Conservation (phyloP, 768 basidiomycete genomes). For the Coprinopsis marcescibilis region DNA sequence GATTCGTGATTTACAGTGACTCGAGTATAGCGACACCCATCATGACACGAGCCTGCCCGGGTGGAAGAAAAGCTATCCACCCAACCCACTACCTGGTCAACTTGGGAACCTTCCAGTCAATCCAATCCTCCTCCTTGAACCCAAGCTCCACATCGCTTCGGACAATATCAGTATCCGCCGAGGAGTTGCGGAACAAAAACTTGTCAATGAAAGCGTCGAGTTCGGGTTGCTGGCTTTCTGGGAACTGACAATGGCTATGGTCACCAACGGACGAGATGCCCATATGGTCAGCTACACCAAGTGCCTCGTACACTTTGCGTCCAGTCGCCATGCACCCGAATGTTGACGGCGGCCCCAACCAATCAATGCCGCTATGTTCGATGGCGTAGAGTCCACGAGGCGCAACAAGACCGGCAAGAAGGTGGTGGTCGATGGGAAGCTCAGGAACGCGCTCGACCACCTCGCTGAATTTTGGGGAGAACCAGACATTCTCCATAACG, state of each 20-base stretch:
- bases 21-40: no score
- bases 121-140: constrained; percentile 37
- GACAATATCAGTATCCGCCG: constrained; percentile 40
- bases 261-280: constrained; percentile 52
- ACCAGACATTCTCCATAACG: constrained; percentile 58
- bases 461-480: constrained; percentile 43
- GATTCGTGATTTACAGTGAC: no score
- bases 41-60: no score
- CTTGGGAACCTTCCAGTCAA: constrained; percentile 45
- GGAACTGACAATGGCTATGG: constrained; percentile 53
- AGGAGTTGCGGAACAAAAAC: constrained; percentile 43
- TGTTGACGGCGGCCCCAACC: constrained; percentile 46
- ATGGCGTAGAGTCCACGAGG: constrained; percentile 48
- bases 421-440: constrained; percentile 56
- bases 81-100: no score
- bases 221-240: constrained; percentile 35
- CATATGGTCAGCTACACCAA: constrained; percentile 40
- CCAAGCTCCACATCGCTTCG: constrained; percentile 38
- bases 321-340: constrained; percentile 50
- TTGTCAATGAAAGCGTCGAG: constrained; percentile 51
- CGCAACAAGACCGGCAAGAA: constrained; percentile 49
- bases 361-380: constrained; percentile 51
- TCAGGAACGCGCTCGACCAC: constrained; percentile 38
- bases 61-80: no score
- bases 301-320: constrained; percentile 43